A percentile compares a stretch with the other conserved stretches of the same genome.
Evolutionary conservation across 1,284 basidiomycete species (phyloP).

Genomic region (Cryptococcus depauperatus): DNA sequence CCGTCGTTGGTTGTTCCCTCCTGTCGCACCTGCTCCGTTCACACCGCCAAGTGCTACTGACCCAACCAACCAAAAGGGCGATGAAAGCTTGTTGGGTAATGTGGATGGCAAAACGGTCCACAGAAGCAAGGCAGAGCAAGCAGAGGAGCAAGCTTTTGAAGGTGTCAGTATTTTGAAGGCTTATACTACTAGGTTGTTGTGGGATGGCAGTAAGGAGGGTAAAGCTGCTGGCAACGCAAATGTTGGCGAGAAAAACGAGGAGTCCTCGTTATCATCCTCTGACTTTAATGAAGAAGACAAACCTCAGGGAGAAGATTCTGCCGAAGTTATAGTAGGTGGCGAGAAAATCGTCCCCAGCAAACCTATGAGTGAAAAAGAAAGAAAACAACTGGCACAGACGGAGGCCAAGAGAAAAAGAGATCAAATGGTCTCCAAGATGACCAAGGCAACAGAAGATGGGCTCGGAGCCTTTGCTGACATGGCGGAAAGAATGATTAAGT

Average conservation of each 20-base stretch:
- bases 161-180: constrained; percentile 42
- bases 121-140: constrained; percentile 44
- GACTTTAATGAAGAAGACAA: constrained; percentile 13
- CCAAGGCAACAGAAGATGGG: constrained; percentile 42
- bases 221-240: constrained; percentile 40
- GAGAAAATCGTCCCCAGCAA: constrained; percentile 26
- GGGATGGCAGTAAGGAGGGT: constrained; percentile 35
- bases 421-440: constrained; percentile 41
- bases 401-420: constrained; percentile 46
- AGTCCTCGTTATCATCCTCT: constrained; percentile 16
- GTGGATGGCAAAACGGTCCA: constrained; percentile 41
- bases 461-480: constrained; percentile 43
- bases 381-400: constrained; percentile 37
- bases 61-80: constrained; percentile 44
- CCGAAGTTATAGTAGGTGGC: constrained; percentile 27
- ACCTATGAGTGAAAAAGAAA: constrained; percentile 30
- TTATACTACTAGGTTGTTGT: constrained; percentile 36
- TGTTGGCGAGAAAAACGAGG: constrained; percentile 39
- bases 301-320: constrained; percentile 26
- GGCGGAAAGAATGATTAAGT: constrained; percentile 45
- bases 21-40: constrained; percentile 43
- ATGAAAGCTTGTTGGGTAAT: constrained; percentile 43
- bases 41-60: constrained; percentile 45
- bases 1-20: constrained; percentile 50
- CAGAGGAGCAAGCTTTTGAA: constrained; percentile 47